Evolutionary conservation across 441 rosid species (phyloP).

Genomic region (Metrosideros polymorpha): DNA sequence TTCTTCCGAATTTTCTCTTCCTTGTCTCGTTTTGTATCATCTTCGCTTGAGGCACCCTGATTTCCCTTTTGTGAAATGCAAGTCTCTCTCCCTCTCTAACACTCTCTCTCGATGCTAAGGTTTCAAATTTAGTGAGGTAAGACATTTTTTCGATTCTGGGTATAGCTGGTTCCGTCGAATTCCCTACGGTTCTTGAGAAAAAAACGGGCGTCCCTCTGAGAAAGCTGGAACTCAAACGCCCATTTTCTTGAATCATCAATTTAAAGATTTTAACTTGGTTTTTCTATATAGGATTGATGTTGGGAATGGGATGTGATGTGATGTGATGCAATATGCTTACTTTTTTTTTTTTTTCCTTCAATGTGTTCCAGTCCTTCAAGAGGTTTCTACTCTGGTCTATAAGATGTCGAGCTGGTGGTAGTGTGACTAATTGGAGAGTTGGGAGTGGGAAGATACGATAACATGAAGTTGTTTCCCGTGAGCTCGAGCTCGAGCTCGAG

Average conservation of each 20-base stretch:
- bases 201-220: neutral
- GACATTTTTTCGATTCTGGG: neutral
- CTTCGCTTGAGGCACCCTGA: neutral
- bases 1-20: neutral
- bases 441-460: conserved; percentile 1
- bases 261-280: neutral
- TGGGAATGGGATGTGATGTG: neutral
- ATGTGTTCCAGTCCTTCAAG: neutral
- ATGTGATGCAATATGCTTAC: neutral
- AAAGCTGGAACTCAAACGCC: neutral
- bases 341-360: neutral
- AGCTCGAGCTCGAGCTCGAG: conserved; percentile 34
- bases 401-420: conserved; percentile 25
- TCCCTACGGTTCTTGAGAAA: conserved; percentile 7
- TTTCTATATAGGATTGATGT: neutral
- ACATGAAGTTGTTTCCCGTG: conserved; percentile 61
- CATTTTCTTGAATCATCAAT: neutral
- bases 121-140: neutral
- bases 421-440: conserved; percentile 5
- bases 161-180: neutral
- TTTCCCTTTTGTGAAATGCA: neutral
- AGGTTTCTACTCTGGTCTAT: neutral
- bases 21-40: neutral
- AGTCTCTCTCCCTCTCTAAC: neutral
- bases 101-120: neutral